Evolutionary conservation across 2,329 filamentous ascomycete genomes (phyloP).

Genomic region (Hypomyces rosellus): DNA sequence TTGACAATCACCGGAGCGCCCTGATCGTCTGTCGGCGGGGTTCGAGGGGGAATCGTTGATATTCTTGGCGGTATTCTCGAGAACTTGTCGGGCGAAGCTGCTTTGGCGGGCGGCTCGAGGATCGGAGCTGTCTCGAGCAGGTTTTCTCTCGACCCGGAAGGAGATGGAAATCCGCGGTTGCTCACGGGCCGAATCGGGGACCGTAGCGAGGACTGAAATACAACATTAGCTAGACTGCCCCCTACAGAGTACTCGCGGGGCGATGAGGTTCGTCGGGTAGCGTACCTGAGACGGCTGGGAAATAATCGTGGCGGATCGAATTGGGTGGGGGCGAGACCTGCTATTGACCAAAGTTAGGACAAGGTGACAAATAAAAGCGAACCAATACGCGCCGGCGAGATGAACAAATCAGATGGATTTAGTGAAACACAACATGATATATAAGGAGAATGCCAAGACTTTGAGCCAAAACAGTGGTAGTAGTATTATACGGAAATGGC

Average conservation of each 20-base stretch:
- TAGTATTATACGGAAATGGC: too few species aligned
- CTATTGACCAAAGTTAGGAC: conserved; percentile 11
- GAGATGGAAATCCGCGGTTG: conserved; percentile 48
- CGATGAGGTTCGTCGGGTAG: conserved; percentile 57
- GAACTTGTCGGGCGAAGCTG: conserved; percentile 22
- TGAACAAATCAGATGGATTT: too few species aligned
- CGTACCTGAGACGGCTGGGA: conserved; percentile 60
- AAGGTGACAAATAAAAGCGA: conserved; percentile 1
- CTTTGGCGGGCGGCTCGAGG: conserved; percentile 22
- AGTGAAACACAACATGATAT: too few species aligned
- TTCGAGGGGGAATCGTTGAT: conserved; percentile 34
- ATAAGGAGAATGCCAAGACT: too few species aligned
- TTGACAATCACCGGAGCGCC: conserved; percentile 53
- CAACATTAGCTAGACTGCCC: conserved; percentile 41
- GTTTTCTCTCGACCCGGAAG: conserved; percentile 7
- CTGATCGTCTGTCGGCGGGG: conserved; percentile 41
- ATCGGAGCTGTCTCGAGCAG: conserved; percentile 11
- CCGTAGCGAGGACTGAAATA: conserved; percentile 22
- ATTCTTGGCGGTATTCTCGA: conserved; percentile 22
- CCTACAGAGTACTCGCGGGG: conserved; percentile 45
- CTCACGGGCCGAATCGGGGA: conserved; percentile 50
- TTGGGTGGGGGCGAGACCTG: conserved; percentile 20
- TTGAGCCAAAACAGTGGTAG: too few species aligned
- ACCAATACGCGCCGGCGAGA: not conserved
- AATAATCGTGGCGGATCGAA: conserved; percentile 31